Conservation (phyloP, 2,329 filamentous ascomycete species). For the Amauroascus verrucosus region DNA sequence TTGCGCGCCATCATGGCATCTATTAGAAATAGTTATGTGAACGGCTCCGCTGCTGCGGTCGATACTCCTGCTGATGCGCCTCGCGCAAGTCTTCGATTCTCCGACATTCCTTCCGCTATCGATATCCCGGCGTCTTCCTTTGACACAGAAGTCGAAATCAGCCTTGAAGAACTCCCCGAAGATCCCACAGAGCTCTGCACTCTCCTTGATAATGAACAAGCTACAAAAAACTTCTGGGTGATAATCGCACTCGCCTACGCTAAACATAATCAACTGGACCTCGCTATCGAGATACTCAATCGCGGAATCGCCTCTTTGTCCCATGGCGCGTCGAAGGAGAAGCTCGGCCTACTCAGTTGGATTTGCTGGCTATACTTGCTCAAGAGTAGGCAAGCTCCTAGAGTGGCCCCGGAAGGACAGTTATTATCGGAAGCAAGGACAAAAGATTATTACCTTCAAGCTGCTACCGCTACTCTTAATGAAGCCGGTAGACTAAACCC, state of each 20-base stretch:
- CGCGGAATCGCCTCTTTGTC: constrained; percentile 64
- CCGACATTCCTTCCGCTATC: constrained; percentile 52
- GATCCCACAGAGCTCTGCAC: constrained; percentile 93
- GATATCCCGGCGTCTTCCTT: constrained; percentile 54
- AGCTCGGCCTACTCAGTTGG: constrained; percentile 71
- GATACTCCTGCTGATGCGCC: constrained; percentile 25
- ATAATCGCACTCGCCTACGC: constrained; percentile 95
- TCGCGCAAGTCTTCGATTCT: constrained; percentile 42
- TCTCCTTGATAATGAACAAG: constrained; percentile 85
- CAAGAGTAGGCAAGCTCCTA: constrained; percentile 73
- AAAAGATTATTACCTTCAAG: constrained; percentile 85
- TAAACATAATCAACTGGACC: constrained; percentile 87
- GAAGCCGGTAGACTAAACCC: constrained; percentile 93
- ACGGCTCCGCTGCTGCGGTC: constrained; percentile 28
- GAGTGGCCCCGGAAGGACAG: constrained; percentile 54
- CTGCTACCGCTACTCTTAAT: constrained; percentile 84
- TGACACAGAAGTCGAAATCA: constrained; percentile 73
- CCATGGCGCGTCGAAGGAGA: constrained; percentile 64
- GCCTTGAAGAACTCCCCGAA: constrained; percentile 80
- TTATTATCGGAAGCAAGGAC: constrained; percentile 65
- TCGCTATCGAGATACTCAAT: constrained; percentile 60
- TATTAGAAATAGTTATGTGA: constrained; percentile 41
- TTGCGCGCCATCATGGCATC: constrained; percentile 38
- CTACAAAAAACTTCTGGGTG: constrained; percentile 90
- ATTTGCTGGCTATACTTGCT: constrained; percentile 85